Evolutionary conservation across 1,139 yeast species (phyloP), one percentile per base, ranked within the genome.

Genomic region (Pichia sp.): DNA sequence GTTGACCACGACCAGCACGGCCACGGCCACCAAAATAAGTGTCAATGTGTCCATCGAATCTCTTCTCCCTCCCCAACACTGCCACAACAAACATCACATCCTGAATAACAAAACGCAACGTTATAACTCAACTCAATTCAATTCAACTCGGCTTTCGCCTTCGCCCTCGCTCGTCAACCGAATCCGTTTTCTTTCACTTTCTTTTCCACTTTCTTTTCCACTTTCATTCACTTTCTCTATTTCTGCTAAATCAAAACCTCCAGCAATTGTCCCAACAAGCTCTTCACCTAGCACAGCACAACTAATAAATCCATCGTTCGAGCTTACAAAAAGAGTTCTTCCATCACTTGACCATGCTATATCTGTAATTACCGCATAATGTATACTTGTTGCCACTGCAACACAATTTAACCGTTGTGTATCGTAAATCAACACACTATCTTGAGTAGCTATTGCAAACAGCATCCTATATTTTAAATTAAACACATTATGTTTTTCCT

Each of bases 271-370:
- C 2, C 62, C 61, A 10, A 54, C 35, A 3, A 60, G 34, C 4
- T 44, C 39, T 8, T 52, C 53, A 22, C 52, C 45, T 4, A 61
- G 72, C 44, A 85, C 76, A 3, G 87, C 61, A 31, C 72, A 71
- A 1, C 96, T 83, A 53, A 96, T 85, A 56, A 87, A 89, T 19
- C 98, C 98, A 61, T 93, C 99, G 0, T 95, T 83, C 0, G 96
- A 85, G n/a, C 95, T 78, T 25, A 83, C 72, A 49, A 89, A 66
- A 22, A 91, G 62, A 15, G 74, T 65, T n/a, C 64, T 63, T 0
- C 97, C 98, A 58, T 84, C 87, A 3, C 66, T 63, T 31, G 84
- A 74, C 98, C 98, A 93, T 10, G 81, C 65, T 40, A 89, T 59
- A 57, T 91, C 98, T 0, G 98, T 89, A 30, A 91, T 73, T 1